phyloP scores from a whole-genome alignment of 192 early-diverging fungal genomes.

The Kappamyces sp. region DNA sequence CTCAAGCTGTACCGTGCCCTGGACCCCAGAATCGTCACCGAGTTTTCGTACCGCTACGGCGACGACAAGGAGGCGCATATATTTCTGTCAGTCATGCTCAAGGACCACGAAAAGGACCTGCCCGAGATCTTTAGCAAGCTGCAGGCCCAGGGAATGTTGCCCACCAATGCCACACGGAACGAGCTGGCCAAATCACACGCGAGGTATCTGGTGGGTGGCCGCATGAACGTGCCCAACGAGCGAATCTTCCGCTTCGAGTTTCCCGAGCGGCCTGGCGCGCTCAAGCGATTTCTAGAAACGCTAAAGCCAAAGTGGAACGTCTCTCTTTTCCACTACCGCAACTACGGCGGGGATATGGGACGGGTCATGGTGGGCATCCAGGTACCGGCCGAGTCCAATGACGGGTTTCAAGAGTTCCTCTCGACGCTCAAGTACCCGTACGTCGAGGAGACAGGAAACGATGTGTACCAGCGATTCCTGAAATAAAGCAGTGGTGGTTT shows the following conservation, averaged over 20 bases:
- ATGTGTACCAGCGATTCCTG: conserved; percentile 79
- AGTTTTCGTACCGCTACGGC: conserved; percentile 86
- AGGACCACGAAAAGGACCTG: conserved; percentile 65
- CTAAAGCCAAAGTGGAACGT: conserved; percentile 51
- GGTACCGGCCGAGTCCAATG: conserved; percentile 61
- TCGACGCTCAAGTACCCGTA: conserved; percentile 76
- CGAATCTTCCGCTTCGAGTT: conserved; percentile 91
- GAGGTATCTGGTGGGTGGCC: conserved; percentile 86
- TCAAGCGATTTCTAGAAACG: conserved; percentile 76
- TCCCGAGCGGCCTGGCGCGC: conserved; percentile 90
- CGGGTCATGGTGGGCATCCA: conserved; percentile 92
- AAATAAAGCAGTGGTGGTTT: conserved; percentile 29
- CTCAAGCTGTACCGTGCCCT: conserved; percentile 68
- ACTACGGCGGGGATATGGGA: conserved; percentile 91
- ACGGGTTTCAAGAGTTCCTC: conserved; percentile 71
- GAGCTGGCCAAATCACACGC: conserved; percentile 95
- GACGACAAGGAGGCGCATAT: conserved; percentile 75
- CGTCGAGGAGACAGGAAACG: conserved; percentile 90
- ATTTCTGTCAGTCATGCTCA: conserved; percentile 81
- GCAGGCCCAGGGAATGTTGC: conserved; percentile 53
- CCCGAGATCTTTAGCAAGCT: conserved; percentile 62
- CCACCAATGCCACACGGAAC: conserved; percentile 81
- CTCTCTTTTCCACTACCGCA: conserved; percentile 93
- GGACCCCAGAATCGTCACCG: conserved; percentile 80
- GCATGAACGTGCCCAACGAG: conserved; percentile 72